Percentiles rank a stretch among this genome's conserved stretches.
Conservation (phyloP, 441 rosid species). For the Syzygium malaccense region DNA sequence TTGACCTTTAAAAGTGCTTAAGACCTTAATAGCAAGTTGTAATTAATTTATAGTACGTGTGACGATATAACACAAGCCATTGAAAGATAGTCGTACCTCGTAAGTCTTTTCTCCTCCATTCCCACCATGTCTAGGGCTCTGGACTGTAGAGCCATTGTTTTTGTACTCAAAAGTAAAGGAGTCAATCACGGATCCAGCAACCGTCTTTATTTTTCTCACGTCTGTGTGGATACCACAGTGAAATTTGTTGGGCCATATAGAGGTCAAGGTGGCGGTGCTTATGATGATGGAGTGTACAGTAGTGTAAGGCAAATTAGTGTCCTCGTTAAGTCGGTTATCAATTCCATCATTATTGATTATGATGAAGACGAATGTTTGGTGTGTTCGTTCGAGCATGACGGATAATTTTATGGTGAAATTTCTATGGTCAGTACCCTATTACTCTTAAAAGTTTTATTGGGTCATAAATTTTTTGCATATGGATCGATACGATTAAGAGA, state of each 20-base stretch:
- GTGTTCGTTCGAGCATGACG: neutral
- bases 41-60: too few species aligned
- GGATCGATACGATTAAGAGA: neutral
- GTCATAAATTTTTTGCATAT: neutral
- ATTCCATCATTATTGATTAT: neutral
- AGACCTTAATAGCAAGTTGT: too few species aligned
- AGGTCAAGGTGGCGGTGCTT: neutral
- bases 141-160: neutral
- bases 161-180: neutral
- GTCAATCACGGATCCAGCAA: neutral
- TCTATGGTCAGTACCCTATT: neutral
- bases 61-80: too few species aligned
- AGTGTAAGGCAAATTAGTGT: neutral
- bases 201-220: neutral
- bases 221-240: neutral
- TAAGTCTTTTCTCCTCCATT: too few species aligned
- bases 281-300: neutral
- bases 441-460: neutral
- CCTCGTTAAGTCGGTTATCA: rapidly evolving
- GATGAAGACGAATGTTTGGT: neutral
- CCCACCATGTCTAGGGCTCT: neutral
- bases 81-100: too few species aligned
- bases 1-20: too few species aligned
- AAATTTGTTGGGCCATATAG: neutral
- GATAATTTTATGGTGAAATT: neutral